Evolutionary conservation across 2,329 filamentous ascomycete species (phyloP).

Genomic region (Nothopassalora personata): DNA sequence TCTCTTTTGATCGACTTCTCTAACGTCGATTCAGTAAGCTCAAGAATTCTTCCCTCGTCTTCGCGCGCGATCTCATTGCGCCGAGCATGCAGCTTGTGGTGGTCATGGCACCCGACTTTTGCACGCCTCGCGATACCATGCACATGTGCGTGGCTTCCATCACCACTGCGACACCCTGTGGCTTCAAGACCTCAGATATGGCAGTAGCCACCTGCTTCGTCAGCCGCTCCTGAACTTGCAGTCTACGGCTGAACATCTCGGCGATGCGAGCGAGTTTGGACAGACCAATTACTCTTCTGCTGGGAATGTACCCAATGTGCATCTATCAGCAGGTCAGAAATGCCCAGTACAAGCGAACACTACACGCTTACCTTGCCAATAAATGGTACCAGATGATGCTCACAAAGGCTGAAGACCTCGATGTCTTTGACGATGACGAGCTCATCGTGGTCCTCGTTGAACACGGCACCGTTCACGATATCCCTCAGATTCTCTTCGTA

Average conservation of each 20-base stretch:
- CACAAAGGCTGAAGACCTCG: conserved; percentile 88
- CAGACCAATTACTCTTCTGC: conserved; percentile 83
- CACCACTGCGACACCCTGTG: conserved; percentile 91
- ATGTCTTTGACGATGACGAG: conserved; percentile 98
- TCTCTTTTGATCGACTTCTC: not conserved
- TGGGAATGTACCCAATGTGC: conserved; percentile 97
- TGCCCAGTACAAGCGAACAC: not conserved
- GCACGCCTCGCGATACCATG: conserved; percentile 98
- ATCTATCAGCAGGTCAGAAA: conserved; percentile 55
- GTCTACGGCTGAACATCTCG: conserved; percentile 88
- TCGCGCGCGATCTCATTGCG: conserved; percentile 84
- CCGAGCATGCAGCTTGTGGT: conserved; percentile 98
- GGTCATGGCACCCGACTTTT: conserved; percentile 80
- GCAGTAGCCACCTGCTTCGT: conserved; percentile 95
- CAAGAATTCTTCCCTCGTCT: conserved; percentile 93
- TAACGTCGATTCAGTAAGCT: conserved; percentile 51
- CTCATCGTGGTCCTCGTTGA: conserved; percentile 94
- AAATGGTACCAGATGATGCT: conserved; percentile 96
- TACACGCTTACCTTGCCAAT: conserved; percentile 68
- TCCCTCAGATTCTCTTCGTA: conserved; percentile 92
- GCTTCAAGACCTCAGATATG: conserved; percentile 86
- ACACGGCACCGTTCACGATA: conserved; percentile 89
- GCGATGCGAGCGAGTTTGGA: conserved; percentile 94
- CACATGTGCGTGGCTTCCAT: conserved; percentile 96
- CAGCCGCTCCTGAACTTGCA: conserved; percentile 93